A percentile compares a stretch with the other conserved stretches of the same genome.
These are phyloP conservation scores for Septoria petroselini DNA, from an alignment of 2,329 filamentous ascomycete genomes.

Conservation along the genomic window DNA sequence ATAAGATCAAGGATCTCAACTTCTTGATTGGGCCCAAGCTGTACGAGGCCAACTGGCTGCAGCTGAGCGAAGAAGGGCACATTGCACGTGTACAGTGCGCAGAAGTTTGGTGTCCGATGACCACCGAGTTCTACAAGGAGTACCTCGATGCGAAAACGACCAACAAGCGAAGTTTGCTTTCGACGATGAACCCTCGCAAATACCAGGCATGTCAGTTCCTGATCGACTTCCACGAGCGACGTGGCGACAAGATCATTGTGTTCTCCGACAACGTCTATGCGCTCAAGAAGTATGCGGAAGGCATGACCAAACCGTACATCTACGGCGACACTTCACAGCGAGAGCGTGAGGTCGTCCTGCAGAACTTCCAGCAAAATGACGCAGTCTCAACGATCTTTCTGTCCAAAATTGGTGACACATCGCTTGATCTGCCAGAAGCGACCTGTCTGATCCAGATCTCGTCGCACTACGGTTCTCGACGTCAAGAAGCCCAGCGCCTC, in stretches of 20 bases:
- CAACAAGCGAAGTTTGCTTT: slow-evolving; percentile 67
- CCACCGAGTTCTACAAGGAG: slow-evolving; percentile 94
- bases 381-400: slow-evolving; percentile 89
- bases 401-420: slow-evolving; percentile 97
- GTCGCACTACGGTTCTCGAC: slow-evolving; percentile 92
- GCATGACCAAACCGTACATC: slow-evolving; percentile 83
- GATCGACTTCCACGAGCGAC: slow-evolving; percentile 94
- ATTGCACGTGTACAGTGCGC: slow-evolving; percentile 97
- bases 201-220: slow-evolving; percentile 96
- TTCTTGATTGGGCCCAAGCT: slow-evolving; percentile 96
- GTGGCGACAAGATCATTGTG: slow-evolving; percentile 96
- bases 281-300: slow-evolving; percentile 77
- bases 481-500: slow-evolving; percentile 91
- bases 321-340: slow-evolving; percentile 82
- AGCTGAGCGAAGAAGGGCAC: slow-evolving; percentile 91
- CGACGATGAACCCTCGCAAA: slow-evolving; percentile 96
- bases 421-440: slow-evolving; percentile 92
- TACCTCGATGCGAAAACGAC: slow-evolving; percentile 69
- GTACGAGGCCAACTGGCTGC: slow-evolving; percentile 99
- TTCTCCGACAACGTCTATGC: slow-evolving; percentile 98
- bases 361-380: slow-evolving; percentile 93
- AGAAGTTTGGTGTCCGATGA: slow-evolving; percentile 99
- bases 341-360: slow-evolving; percentile 81
- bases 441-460: slow-evolving; percentile 97
- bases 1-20: slow-evolving; percentile 96